phyloP scores from a whole-genome alignment of 2,329 filamentous ascomycete genomes.

The Fusarium ramigenum region DNA sequence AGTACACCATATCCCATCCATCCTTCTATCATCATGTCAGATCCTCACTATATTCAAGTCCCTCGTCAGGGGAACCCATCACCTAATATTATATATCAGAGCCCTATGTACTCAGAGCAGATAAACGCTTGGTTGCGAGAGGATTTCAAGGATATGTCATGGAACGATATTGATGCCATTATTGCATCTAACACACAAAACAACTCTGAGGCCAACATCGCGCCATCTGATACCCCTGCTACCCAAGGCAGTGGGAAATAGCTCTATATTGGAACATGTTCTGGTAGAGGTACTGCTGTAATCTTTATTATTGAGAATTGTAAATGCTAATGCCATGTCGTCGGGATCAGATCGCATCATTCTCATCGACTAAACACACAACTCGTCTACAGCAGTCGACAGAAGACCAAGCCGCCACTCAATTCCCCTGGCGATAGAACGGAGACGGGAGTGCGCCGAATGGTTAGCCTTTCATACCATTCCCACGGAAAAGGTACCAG shows the following conservation, averaged over 20 bases:
- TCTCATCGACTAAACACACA: background rate
- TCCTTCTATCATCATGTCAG: background rate
- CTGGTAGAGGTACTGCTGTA: background rate
- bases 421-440: background rate
- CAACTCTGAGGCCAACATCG: fast-evolving
- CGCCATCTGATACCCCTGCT: background rate
- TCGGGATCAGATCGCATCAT: background rate
- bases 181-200: background rate
- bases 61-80: background rate
- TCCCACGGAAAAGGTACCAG: fast-evolving
- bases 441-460: background rate
- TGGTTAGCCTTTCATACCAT: background rate
- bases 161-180: background rate
- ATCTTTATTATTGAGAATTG: fast-evolving
- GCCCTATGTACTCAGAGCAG: background rate
- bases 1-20: background rate
- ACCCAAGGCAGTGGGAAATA: background rate
- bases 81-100: background rate
- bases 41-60: background rate
- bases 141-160: background rate
- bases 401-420: background rate
- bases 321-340: background rate
- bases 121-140: constrained; percentile 11
- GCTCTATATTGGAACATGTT: background rate
- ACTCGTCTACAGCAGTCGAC: background rate